phyloP scores from a whole-genome alignment of 306 rosid genomes.

The Castanopsis chinensis region DNA sequence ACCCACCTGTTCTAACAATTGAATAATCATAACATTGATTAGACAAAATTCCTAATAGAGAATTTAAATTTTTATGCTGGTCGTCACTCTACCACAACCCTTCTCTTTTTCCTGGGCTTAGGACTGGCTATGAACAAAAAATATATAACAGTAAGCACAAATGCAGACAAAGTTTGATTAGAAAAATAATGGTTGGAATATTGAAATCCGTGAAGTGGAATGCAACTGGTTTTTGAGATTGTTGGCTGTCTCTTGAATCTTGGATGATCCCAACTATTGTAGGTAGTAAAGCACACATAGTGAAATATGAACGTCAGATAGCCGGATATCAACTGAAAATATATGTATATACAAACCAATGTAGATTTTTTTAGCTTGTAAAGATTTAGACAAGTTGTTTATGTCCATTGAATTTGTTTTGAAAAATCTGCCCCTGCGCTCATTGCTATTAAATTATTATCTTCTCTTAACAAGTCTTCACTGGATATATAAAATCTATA shows the following conservation, averaged over 20 bases:
- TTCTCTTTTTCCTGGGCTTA: too few species aligned
- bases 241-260: neutral
- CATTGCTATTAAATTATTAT: neutral
- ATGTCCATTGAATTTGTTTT: neutral
- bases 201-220: neutral
- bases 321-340: neutral
- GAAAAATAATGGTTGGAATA: neutral
- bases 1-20: too few species aligned
- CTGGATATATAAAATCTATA: neutral
- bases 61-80: too few species aligned
- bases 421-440: neutral
- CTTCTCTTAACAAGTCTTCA: neutral
- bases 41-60: too few species aligned
- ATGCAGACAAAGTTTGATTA: neutral
- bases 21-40: too few species aligned
- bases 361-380: neutral
- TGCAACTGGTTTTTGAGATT: neutral
- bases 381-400: neutral
- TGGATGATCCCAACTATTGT: neutral
- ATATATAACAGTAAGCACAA: too few species aligned
- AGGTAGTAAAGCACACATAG: neutral
- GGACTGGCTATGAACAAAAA: too few species aligned
- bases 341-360: neutral
- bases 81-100: too few species aligned
- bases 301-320: neutral